Percentiles rank a stretch among this genome's conserved stretches.
These are phyloP conservation scores for Secale cereale DNA, from an alignment of 176 grass and related monocot genomes.

Conservation along the genomic window DNA sequence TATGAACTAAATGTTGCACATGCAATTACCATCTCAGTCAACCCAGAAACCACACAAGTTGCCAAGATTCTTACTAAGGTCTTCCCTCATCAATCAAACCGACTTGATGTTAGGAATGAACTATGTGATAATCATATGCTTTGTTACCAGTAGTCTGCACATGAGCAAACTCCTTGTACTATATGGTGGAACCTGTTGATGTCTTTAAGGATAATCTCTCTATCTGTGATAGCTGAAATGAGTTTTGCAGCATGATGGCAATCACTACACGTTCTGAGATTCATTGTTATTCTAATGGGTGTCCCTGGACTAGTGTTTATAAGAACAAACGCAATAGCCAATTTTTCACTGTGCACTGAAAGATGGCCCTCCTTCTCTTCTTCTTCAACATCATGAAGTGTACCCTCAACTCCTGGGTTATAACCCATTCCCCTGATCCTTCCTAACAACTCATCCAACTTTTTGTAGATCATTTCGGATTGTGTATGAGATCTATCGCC, in stretches of 20 bases:
- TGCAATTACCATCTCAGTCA: conserved; percentile 9
- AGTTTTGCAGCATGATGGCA: conserved; percentile 68
- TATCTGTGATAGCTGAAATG: conserved; percentile 48
- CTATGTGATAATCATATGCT: conserved; percentile 7
- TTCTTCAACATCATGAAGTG: conserved; percentile 87
- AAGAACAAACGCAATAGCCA: conserved; percentile 70
- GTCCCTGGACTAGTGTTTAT: conserved; percentile 50
- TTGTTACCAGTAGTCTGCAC: conserved; percentile 72
- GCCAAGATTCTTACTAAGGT: conserved; percentile 15
- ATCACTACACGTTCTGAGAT: conserved; percentile 70
- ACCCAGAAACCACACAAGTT: conserved; percentile 9
- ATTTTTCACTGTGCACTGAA: conserved; percentile 74
- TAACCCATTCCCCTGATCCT: conserved; percentile 75
- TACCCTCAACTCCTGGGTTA: conserved; percentile 47
- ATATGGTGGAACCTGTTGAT: conserved; percentile 73
- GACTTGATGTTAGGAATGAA: neutral
- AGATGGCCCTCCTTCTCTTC: conserved; percentile 81
- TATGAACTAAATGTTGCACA: conserved; percentile 8
- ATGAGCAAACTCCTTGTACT: conserved; percentile 55
- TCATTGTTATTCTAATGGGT: conserved; percentile 65
- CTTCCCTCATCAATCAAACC: neutral
- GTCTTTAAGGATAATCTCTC: conserved; percentile 74
- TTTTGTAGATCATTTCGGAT: conserved; percentile 68
- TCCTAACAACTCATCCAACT: conserved; percentile 52
- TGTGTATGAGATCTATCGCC: conserved; percentile 68